Evolutionary conservation across 2,329 filamentous ascomycete species (phyloP).

Genomic region (Aspergillus pseudotamarii): DNA sequence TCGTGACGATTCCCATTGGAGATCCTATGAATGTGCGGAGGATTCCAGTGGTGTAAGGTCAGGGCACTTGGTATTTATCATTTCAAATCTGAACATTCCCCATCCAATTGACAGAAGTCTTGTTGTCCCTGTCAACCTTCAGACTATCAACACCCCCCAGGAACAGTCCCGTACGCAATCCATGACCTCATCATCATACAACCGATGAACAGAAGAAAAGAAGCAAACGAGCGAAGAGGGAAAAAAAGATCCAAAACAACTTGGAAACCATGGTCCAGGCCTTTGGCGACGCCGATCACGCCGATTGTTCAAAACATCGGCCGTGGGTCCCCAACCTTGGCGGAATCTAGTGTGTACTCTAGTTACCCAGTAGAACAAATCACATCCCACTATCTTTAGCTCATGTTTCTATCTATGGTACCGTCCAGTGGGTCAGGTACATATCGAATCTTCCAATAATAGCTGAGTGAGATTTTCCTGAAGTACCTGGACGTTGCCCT

Average conservation of each 20-base stretch:
- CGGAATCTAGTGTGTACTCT: slow-evolving; percentile 1
- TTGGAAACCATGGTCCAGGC: slow-evolving; percentile 12
- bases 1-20: neutral
- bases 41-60: neutral
- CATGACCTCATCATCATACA: neutral
- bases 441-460: slow-evolving; percentile 10
- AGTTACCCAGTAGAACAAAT: slow-evolving; percentile 4
- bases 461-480: neutral
- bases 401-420: slow-evolving; percentile 21
- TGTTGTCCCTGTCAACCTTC: neutral
- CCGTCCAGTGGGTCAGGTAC: slow-evolving; percentile 13
- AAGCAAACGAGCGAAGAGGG: neutral
- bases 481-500: neutral
- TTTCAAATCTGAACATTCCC: neutral
- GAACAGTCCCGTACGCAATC: neutral
- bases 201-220: neutral
- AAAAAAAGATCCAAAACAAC: neutral
- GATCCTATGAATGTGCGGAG: neutral
- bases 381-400: neutral
- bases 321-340: slow-evolving; percentile 7
- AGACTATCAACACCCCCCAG: neutral
- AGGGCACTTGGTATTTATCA: neutral
- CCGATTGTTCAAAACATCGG: slow-evolving; percentile 15
- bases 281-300: slow-evolving; percentile 13
- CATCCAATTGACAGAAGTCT: neutral